A percentile compares a stretch with the other conserved stretches of the same genome.
phyloP scores from a whole-genome alignment of 768 basidiomycete genomes.

The Candolleomyces aberdarensis region DNA sequence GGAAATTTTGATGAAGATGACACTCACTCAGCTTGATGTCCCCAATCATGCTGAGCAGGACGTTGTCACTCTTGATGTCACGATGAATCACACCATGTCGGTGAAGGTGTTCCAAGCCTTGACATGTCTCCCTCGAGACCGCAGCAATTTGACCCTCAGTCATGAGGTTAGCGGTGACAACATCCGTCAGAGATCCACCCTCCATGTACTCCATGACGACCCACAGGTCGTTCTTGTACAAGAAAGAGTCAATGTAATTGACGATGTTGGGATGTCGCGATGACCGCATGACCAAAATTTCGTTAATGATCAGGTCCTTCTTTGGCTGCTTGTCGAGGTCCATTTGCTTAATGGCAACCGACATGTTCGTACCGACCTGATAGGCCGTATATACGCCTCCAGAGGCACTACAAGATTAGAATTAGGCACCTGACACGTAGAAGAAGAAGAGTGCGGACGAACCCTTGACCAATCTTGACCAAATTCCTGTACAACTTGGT shows the following conservation, averaged over 20 bases:
- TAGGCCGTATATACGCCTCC: constrained; percentile 99
- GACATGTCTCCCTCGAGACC: constrained; percentile 87
- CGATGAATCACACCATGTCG: constrained; percentile 97
- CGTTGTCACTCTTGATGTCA: constrained; percentile 99
- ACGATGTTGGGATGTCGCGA: constrained; percentile 98
- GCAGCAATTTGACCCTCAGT: constrained; percentile 98
- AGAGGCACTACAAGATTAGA: constrained; percentile 63
- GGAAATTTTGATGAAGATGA: neutral
- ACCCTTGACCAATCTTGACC: constrained; percentile 99
- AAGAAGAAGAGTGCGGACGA: constrained; percentile 23
- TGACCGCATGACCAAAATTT: constrained; percentile 98
- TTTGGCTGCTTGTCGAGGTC: constrained; percentile 99
- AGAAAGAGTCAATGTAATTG: constrained; percentile 98
- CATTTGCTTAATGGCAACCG: constrained; percentile 99
- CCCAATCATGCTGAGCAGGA: constrained; percentile 85
- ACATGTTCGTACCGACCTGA: constrained; percentile 91
- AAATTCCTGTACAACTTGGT: constrained; percentile 89
- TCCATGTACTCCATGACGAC: constrained; percentile 99
- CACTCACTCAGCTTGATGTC: constrained; percentile 97
- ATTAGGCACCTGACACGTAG: constrained; percentile 8
- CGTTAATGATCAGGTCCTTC: constrained; percentile 99
- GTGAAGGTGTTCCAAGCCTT: constrained; percentile 93
- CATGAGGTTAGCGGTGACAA: constrained; percentile 95
- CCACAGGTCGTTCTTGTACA: constrained; percentile 98
- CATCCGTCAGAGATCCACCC: constrained; percentile 91